These are phyloP conservation scores for Sugiyamaella boreocaroliniensis DNA, from an alignment of 805 yeast species.

Conservation along the genomic window DNA sequence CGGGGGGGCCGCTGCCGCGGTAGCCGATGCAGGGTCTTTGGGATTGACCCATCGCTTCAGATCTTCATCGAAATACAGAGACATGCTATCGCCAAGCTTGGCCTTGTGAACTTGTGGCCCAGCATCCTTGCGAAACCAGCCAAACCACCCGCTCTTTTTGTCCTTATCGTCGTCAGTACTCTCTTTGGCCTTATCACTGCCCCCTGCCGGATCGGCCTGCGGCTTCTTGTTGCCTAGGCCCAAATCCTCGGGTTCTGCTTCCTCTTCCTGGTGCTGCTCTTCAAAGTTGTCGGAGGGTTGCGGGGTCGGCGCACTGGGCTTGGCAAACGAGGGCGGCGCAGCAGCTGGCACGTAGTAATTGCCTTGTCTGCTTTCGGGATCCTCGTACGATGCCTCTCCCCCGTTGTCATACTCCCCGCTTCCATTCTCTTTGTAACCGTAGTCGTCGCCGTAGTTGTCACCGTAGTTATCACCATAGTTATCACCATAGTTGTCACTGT, in stretches of 20 bases:
- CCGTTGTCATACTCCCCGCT: conserved; percentile 10
- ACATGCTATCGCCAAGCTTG: conserved; percentile 72
- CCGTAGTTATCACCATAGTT: neutral
- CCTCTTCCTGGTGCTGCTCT: conserved; percentile 8
- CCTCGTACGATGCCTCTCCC: conserved; percentile 8
- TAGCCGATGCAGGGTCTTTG: conserved; percentile 35
- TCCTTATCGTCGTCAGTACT: conserved; percentile 18
- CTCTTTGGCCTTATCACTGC: conserved; percentile 24
- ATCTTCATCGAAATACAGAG: conserved; percentile 74
- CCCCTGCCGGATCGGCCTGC: conserved; percentile 19
- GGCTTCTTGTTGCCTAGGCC: conserved; percentile 18
- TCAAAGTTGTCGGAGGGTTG: conserved; percentile 9
- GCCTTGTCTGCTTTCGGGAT: conserved; percentile 10
- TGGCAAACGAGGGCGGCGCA: conserved; percentile 10
- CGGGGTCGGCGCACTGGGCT: conserved; percentile 8
- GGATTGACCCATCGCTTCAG: conserved; percentile 82
- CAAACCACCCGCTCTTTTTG: conserved; percentile 36
- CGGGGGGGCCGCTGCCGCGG: conserved; percentile 56
- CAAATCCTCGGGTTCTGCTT: conserved; percentile 18
- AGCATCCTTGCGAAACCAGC: conserved; percentile 54
- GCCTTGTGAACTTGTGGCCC: conserved; percentile 61
- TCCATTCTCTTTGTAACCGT: conserved; percentile 3
- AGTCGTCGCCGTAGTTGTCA: neutral
- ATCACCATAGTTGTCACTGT: neutral
- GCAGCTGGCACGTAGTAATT: conserved; percentile 5